These are phyloP conservation scores for Vanderwaltozyma yarrowii DNA, from an alignment of 805 yeast species.

Conservation along the genomic window DNA sequence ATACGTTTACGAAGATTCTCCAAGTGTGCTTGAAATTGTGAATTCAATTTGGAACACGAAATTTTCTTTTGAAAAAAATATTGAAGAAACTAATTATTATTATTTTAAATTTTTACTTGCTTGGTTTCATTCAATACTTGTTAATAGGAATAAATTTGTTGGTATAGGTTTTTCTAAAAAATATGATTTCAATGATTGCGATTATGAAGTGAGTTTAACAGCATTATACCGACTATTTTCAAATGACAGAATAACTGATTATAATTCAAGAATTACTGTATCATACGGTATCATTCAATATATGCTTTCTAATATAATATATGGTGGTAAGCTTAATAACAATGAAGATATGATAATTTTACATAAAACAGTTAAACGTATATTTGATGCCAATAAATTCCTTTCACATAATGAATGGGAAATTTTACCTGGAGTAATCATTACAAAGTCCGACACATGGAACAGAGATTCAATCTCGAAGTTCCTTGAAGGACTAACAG, in stretches of 20 bases:
- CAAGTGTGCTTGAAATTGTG: slow-evolving; percentile 33
- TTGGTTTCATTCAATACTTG: slow-evolving; percentile 63
- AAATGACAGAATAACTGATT: too few species aligned
- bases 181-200: slow-evolving; percentile 70
- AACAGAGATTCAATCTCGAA: too few species aligned
- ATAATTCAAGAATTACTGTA: too few species aligned
- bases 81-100: not conserved
- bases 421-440: not conserved
- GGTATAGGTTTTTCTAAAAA: slow-evolving; percentile 50
- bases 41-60: slow-evolving; percentile 22
- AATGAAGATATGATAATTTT: slow-evolving; percentile 30
- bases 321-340: slow-evolving; percentile 43
- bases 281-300: slow-evolving; percentile 1
- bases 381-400: not conserved
- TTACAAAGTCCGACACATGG: too few species aligned
- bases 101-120: slow-evolving; percentile 39
- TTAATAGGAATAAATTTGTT: slow-evolving; percentile 46
- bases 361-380: too few species aligned
- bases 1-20: slow-evolving; percentile 49
- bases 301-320: slow-evolving; percentile 12
- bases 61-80: slow-evolving; percentile 27
- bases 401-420: not conserved
- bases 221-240: slow-evolving; percentile 29
- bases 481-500: too few species aligned
- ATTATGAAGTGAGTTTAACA: slow-evolving; percentile 41